phyloP scores from a whole-genome alignment of 768 basidiomycete genomes.

The Boletus reticulatus region DNA sequence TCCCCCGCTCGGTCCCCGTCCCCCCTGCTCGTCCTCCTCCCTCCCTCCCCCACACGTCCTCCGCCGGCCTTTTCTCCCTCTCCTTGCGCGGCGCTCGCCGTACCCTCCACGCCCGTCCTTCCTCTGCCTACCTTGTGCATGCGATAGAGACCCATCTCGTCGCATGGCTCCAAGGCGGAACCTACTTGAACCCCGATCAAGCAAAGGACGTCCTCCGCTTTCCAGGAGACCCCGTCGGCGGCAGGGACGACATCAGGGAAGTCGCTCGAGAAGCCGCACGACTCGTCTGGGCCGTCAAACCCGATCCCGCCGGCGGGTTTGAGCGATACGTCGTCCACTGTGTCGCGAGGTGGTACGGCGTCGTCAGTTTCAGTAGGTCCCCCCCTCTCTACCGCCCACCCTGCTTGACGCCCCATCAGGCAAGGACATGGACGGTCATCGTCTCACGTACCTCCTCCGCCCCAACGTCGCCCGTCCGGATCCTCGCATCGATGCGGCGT shows the following conservation, averaged over 20 bases:
- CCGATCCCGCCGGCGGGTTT: constrained; percentile 47
- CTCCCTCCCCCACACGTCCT: constrained; percentile 51
- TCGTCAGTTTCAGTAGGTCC: constrained; percentile 77
- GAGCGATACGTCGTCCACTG: constrained; percentile 82
- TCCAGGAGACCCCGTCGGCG: constrained; percentile 49
- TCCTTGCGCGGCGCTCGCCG: constrained; percentile 74
- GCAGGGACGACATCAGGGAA: constrained; percentile 57
- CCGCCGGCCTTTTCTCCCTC: constrained; percentile 74
- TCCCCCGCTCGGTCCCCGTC: constrained; percentile 57
- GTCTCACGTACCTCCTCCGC: constrained; percentile 77
- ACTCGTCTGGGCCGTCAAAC: constrained; percentile 66
- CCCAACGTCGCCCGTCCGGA: constrained; percentile 70
- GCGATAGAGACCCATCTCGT: constrained; percentile 65
- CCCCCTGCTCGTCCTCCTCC: constrained; percentile 43
- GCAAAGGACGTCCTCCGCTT: constrained; percentile 24
- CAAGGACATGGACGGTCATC: constrained; percentile 47
- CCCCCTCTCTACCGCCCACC: not conserved
- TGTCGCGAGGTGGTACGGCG: constrained; percentile 72
- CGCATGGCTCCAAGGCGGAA: constrained; percentile 63
- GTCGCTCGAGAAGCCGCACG: constrained; percentile 62
- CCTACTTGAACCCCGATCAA: constrained; percentile 52
- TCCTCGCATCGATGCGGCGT: constrained; percentile 29
- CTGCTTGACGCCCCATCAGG: constrained; percentile 20
- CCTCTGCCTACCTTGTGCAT: constrained; percentile 57
- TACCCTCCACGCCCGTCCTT: constrained; percentile 53